Percentiles rank a stretch among this genome's conserved stretches.
Evolutionary conservation across 495 filamentous ascomycete genomes (phyloP).

Genomic region (Daldinia bambusicola): DNA sequence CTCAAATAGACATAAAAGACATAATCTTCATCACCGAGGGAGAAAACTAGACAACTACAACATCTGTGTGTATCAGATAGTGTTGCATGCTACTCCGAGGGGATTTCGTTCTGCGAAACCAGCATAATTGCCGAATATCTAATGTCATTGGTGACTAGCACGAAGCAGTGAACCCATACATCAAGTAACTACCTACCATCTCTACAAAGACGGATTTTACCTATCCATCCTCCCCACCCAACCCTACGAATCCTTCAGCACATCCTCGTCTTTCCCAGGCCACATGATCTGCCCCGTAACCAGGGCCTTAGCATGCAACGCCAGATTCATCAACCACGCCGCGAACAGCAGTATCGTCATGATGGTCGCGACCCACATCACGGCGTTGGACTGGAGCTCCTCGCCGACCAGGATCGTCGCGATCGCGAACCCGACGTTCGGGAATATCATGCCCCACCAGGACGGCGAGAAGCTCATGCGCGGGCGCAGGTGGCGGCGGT

Average conservation of each 20-base stretch:
- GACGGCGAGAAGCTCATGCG: constrained; percentile 54
- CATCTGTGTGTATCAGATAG: too few species aligned
- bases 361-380: constrained; percentile 49
- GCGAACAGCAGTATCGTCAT: constrained; percentile 58
- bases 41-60: too few species aligned
- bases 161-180: too few species aligned
- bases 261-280: constrained; percentile 62
- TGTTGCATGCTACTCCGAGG: too few species aligned
- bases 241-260: constrained; percentile 2
- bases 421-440: constrained; percentile 57
- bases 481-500: constrained; percentile 42
- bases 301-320: constrained; percentile 58
- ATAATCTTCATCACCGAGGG: too few species aligned
- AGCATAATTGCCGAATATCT: too few species aligned
- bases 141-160: too few species aligned
- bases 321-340: constrained; percentile 62
- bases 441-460: constrained; percentile 58
- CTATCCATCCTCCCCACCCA: too few species aligned
- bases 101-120: too few species aligned
- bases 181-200: too few species aligned
- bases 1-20: too few species aligned
- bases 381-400: constrained; percentile 43
- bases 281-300: constrained; percentile 59
- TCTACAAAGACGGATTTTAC: too few species aligned
- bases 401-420: constrained; percentile 52